Evolutionary conservation across 306 rosid genomes (phyloP), one percentile per base, ranked within the genome.

Genomic region (Macrotyloma uniflorum): DNA sequence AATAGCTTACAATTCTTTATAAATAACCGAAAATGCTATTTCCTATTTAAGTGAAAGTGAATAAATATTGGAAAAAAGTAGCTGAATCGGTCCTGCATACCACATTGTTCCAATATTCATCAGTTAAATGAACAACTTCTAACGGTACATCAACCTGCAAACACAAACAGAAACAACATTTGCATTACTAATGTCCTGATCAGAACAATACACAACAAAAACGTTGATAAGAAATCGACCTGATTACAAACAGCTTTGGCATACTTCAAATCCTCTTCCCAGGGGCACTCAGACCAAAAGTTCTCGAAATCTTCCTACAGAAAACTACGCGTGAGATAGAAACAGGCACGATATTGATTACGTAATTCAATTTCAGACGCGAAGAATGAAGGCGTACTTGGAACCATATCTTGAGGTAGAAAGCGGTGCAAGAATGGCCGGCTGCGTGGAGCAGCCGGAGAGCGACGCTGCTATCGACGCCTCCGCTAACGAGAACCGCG

Each of bases 381-480:
- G 22, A 26, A 67, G 57, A 12, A 2, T 19, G 74, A 14, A 43
- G 16, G 23, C 78, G 6, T 80, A 92, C 98, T 85, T 92, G 98
- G 82, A 95, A 95, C 98, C 98, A 92, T 46, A 95, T 95, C 79
- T 91, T 92, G 78, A 92, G 97, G 79, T 91, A 95, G 88, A 92
- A 91, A 68, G 97, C 98, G 43, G 91, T 87, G 83, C 98, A 95
- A 36, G 91, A 87, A 76, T 95, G 98, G 5, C 98, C 97, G 15
- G 93, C 93, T 22, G 98, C 93, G 28, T 89, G 96, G 54, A 91
- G 98, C 5, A 95, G 87, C 16, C 91, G 93, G 79, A 95, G 97
- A 47, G 98, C 97, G 38, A 92, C 96, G 76, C 98, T 92, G 87
- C 98, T 95, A 65, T 95, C 98, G 36, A 91, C 98, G 10, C 97